Evolutionary conservation across 129 eudicot genomes (phyloP).

Genomic region (Scalesia atractyloides): DNA sequence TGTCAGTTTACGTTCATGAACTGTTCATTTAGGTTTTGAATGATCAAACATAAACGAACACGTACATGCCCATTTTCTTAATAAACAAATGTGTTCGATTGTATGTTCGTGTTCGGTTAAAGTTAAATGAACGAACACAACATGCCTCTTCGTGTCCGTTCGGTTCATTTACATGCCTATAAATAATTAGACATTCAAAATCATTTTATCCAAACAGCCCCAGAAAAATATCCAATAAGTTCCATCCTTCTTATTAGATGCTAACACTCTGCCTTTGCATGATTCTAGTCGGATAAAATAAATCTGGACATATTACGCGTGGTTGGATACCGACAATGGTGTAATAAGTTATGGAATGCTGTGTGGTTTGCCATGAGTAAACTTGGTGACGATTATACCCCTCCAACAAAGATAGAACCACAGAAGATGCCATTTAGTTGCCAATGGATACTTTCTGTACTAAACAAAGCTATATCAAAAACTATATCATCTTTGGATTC

Average conservation of each 20-base stretch:
- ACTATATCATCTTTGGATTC: constrained; percentile 67
- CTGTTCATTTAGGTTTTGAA: too few species aligned
- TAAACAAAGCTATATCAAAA: constrained; percentile 73
- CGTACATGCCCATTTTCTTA: too few species aligned
- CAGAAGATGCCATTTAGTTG: constrained; percentile 71
- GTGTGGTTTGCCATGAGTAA: constrained; percentile 88
- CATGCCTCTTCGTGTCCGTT: too few species aligned
- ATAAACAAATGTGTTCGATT: too few species aligned
- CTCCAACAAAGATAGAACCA: constrained; percentile 55
- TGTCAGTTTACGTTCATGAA: too few species aligned
- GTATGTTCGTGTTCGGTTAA: too few species aligned
- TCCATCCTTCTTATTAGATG: not conserved
- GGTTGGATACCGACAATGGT: constrained; percentile 90
- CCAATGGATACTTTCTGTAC: constrained; percentile 89
- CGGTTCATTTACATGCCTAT: too few species aligned
- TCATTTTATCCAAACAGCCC: not conserved
- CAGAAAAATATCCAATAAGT: not conserved
- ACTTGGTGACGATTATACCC: constrained; percentile 82
- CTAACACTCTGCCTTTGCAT: constrained; percentile 15
- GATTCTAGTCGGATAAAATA: constrained; percentile 83
- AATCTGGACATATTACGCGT: constrained; percentile 91
- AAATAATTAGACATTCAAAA: not conserved
- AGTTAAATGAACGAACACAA: too few species aligned
- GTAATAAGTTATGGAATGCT: constrained; percentile 95
- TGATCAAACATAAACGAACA: too few species aligned